A percentile compares a stretch with the other conserved stretches of the same genome.
Evolutionary conservation across 495 filamentous ascomycete genomes (phyloP).

Genomic region (Geoglossum glabrum): DNA sequence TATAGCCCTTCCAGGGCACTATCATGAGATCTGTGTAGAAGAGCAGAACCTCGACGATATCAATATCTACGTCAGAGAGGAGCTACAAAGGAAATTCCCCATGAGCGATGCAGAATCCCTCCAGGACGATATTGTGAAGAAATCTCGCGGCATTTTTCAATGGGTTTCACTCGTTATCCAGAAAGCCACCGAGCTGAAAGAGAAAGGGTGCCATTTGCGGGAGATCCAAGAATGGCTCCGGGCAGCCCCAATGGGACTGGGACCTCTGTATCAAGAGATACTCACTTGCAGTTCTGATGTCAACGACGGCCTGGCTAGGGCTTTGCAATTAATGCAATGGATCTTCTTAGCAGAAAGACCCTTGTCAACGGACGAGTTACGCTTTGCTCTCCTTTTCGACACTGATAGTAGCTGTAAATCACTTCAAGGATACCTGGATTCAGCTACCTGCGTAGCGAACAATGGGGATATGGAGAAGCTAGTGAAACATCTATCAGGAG

Average conservation of each 20-base stretch:
- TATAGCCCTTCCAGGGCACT: neutral
- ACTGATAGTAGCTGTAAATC: slow-evolving; percentile 8
- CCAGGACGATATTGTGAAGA: neutral
- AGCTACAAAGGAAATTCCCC: neutral
- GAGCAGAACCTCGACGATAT: neutral
- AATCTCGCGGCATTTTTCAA: neutral
- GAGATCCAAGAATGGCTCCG: neutral
- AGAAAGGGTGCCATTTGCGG: neutral
- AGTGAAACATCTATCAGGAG: slow-evolving; percentile 16
- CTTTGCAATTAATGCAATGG: slow-evolving; percentile 18
- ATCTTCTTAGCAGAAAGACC: slow-evolving; percentile 15
- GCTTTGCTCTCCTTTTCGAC: slow-evolving; percentile 16
- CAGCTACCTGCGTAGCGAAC: neutral
- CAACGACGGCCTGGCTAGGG: neutral
- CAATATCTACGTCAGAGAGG: neutral
- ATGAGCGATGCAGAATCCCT: neutral
- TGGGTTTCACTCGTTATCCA: neutral
- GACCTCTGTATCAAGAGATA: slow-evolving; percentile 14
- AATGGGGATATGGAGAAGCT: slow-evolving; percentile 12
- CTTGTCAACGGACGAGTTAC: slow-evolving; percentile 14
- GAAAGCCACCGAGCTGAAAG: neutral
- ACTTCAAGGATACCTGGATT: slow-evolving; percentile 6
- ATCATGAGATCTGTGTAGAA: neutral
- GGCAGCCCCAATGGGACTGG: neutral
- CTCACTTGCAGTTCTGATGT: slow-evolving; percentile 7